A percentile compares a stretch with the other conserved stretches of the same genome.
Conservation (phyloP, 805 yeast genomes). For the Starmerella gropengiesseri region DNA sequence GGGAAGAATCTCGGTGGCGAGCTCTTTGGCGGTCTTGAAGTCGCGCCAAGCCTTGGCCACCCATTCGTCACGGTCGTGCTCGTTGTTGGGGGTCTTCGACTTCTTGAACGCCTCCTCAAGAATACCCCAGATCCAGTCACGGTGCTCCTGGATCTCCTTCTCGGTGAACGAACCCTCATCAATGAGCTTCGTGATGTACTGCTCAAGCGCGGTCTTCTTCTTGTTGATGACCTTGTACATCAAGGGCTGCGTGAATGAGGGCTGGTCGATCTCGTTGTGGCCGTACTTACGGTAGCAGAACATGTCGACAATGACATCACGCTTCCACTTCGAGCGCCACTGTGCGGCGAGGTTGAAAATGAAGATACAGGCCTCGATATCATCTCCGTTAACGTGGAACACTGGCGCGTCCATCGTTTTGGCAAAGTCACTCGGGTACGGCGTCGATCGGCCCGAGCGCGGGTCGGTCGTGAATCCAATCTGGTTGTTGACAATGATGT, state of each 20-base stretch:
- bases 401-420: slow-evolving; percentile 95
- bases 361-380: slow-evolving; percentile 84
- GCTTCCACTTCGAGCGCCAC: slow-evolving; percentile 94
- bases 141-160: slow-evolving; percentile 89
- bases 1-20: slow-evolving; percentile 90
- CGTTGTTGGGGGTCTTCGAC: slow-evolving; percentile 84
- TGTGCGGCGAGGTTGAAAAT: slow-evolving; percentile 95
- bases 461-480: slow-evolving; percentile 99
- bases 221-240: slow-evolving; percentile 88
- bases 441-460: slow-evolving; percentile 91
- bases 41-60: slow-evolving; percentile 98
- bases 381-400: slow-evolving; percentile 98
- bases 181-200: slow-evolving; percentile 68
- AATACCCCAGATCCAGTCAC: slow-evolving; percentile 93
- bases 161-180: slow-evolving; percentile 80
- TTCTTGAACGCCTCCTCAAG: slow-evolving; percentile 83
- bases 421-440: slow-evolving; percentile 96
- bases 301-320: slow-evolving; percentile 91
- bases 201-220: slow-evolving; percentile 80
- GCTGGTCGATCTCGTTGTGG: slow-evolving; percentile 99
- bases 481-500: slow-evolving; percentile 93
- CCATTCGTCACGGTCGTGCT: slow-evolving; percentile 73
- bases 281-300: slow-evolving; percentile 99
- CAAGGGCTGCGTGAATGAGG: slow-evolving; percentile 94
- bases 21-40: slow-evolving; percentile 93